These are phyloP conservation scores for Elaphomyces granulatus DNA, from an alignment of 495 filamentous ascomycete species.

Conservation along the genomic window DNA sequence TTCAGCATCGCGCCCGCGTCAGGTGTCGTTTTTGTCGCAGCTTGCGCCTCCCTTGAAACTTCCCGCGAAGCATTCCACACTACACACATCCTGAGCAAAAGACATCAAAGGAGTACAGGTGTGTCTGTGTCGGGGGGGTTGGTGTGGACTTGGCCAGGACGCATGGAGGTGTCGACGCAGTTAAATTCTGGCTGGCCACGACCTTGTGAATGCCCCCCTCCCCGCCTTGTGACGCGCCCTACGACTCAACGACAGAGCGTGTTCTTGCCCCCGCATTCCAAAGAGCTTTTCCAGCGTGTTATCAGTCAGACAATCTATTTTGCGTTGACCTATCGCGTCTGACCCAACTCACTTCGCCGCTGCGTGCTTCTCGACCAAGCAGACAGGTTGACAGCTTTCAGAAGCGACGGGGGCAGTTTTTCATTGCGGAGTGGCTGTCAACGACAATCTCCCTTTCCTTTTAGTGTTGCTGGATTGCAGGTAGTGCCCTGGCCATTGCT, in stretches of 20 bases:
- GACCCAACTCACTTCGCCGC: too few species aligned
- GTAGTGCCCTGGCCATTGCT: too few species aligned
- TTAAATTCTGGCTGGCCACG: not conserved
- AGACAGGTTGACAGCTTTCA: not conserved
- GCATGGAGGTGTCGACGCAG: not conserved
- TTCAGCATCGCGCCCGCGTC: too few species aligned
- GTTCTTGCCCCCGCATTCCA: not conserved
- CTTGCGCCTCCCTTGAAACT: too few species aligned
- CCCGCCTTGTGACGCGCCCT: not conserved
- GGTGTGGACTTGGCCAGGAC: not conserved
- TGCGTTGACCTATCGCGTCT: not conserved
- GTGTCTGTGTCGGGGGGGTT: too few species aligned
- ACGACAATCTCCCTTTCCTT: not conserved
- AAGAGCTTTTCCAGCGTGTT: not conserved
- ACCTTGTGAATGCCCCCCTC: not conserved
- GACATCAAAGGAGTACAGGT: too few species aligned
- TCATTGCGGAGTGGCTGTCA: not conserved
- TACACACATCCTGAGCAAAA: too few species aligned
- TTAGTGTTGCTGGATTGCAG: too few species aligned
- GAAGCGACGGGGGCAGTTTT: not conserved
- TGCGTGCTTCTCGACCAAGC: not conserved
- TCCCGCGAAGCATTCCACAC: too few species aligned
- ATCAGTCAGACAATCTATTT: not conserved
- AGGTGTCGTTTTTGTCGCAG: too few species aligned
- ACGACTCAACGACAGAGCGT: not conserved